Base-by-base conservation (phyloP, 257 asterid species). In the Verbascum thapsus region DNA sequence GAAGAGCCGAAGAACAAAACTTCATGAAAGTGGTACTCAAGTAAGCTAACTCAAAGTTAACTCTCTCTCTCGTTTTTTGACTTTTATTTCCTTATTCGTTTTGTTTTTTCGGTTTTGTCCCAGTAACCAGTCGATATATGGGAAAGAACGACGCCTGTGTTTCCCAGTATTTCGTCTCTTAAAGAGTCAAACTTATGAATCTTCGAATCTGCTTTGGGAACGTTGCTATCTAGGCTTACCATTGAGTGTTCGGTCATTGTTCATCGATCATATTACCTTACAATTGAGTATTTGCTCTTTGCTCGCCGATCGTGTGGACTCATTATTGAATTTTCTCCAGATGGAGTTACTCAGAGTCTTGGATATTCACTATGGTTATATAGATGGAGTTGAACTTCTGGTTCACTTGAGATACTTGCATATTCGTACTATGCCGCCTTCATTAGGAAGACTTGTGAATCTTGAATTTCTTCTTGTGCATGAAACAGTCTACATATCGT, bases 331-430 rank as follows among this genome's bases (percentile, higher is more conserved):
- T 32, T 38, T 58, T 43, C 23, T 47, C 9, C 38, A 59, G 11
- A 59, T 68, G 67, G 61, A 60, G n/a, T 56, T 35, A 15, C 68
- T 69, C 15, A 41, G 61, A 37, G 68, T 60, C 13, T 32, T 69
- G 0, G 4, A 4, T 8, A 6, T 18, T 16, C 15, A 9, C 11
- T 17, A 0, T n/a, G n/a, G n/a, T n/a, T n/a, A n/a, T n/a, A n/a
- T n/a, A n/a, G 16, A 16, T 5, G 22, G 12, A 17, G 15, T 61
- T 20, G 54, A 59, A 5, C 2, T 7, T 1, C 32, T 60, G 6
- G 16, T 51, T 40, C 19, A 17, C 40, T 44, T 69, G 47, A 69
- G 50, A 57, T 69, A 51, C 68, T 60, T 69, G 68, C 49, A 39
- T 26, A 11, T 44, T 10, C 7, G 32, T 22, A 8, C 7, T 30